phyloP scores from a whole-genome alignment of 805 yeast genomes.

The Torulaspora franciscae region DNA sequence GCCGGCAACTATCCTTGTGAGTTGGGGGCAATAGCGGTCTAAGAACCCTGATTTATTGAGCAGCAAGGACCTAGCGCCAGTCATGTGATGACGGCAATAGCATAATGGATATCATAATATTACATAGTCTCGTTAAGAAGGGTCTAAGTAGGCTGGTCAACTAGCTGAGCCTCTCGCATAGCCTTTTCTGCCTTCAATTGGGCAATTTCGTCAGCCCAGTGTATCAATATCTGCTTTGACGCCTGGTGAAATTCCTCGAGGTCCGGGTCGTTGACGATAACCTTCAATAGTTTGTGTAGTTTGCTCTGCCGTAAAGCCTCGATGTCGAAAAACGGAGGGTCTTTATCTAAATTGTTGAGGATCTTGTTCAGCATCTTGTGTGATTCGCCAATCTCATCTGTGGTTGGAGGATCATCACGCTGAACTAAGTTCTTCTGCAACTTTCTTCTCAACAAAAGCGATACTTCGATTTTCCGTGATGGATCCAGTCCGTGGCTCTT shows the following conservation, averaged over 20 bases:
- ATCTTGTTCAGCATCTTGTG: constrained; percentile 29
- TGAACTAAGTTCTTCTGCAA: constrained; percentile 33
- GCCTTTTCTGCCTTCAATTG: constrained; percentile 28
- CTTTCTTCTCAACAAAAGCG: constrained; percentile 30
- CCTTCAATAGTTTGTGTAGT: constrained; percentile 32
- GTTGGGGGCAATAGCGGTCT: neutral
- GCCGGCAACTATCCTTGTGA: too few relatives aligned
- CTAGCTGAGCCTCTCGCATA: constrained; percentile 6
- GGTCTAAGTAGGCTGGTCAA: neutral
- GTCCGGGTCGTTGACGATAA: constrained; percentile 25
- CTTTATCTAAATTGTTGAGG: constrained; percentile 22
- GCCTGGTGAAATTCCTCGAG: constrained; percentile 30
- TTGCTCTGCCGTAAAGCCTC: constrained; percentile 30
- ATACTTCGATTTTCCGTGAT: constrained; percentile 27
- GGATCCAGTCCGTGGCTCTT: constrained; percentile 23
- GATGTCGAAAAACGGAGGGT: constrained; percentile 32
- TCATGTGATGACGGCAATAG: neutral
- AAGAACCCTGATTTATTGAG: neutral
- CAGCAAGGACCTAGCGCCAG: neutral
- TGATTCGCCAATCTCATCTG: constrained; percentile 25
- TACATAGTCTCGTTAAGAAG: neutral
- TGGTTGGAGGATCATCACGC: constrained; percentile 28
- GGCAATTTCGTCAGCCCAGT: constrained; percentile 25
- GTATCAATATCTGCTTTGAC: constrained; percentile 24
- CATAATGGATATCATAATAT: neutral